Percentiles rank a stretch among this genome's conserved stretches.
Evolutionary conservation across 257 asterid species (phyloP).

Genomic region (Jasminum sambac): DNA sequence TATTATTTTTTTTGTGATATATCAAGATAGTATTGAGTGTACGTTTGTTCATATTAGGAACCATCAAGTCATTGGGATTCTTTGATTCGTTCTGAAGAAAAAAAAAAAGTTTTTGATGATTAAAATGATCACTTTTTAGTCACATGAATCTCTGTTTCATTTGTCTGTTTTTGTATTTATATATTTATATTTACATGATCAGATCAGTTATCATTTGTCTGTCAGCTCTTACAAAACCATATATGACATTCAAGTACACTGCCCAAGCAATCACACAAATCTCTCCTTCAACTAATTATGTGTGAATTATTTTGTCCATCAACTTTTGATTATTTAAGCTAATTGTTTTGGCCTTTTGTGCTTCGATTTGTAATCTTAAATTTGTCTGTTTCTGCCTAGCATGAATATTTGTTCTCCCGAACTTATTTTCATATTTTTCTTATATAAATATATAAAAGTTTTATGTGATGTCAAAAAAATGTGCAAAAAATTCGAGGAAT

Average conservation of each 20-base stretch:
- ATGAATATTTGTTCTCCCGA: too few relatives aligned
- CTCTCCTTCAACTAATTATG: background rate
- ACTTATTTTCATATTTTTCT: too few relatives aligned
- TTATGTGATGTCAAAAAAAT: too few relatives aligned
- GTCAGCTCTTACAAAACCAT: background rate
- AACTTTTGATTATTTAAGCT: background rate
- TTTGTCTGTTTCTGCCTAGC: background rate
- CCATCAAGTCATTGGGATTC: conserved; percentile 11
- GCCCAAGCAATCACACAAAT: background rate
- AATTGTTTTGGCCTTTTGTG: background rate
- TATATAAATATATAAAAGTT: too few relatives aligned
- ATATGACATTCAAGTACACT: conserved; percentile 2
- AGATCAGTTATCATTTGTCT: background rate
- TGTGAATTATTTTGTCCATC: background rate
- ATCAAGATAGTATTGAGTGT: background rate
- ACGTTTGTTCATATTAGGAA: background rate
- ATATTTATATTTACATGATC: too few relatives aligned
- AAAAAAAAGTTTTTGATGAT: background rate
- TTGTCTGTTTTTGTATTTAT: too few relatives aligned
- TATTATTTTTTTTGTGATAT: background rate
- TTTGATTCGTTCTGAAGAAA: background rate
- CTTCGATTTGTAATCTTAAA: background rate
- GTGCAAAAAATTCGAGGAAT: too few relatives aligned
- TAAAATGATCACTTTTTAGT: background rate
- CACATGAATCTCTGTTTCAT: conserved; percentile 12